These are phyloP conservation scores for Fusarium austroafricanum DNA, from an alignment of 2,329 filamentous ascomycete genomes.

Conservation along the genomic window DNA sequence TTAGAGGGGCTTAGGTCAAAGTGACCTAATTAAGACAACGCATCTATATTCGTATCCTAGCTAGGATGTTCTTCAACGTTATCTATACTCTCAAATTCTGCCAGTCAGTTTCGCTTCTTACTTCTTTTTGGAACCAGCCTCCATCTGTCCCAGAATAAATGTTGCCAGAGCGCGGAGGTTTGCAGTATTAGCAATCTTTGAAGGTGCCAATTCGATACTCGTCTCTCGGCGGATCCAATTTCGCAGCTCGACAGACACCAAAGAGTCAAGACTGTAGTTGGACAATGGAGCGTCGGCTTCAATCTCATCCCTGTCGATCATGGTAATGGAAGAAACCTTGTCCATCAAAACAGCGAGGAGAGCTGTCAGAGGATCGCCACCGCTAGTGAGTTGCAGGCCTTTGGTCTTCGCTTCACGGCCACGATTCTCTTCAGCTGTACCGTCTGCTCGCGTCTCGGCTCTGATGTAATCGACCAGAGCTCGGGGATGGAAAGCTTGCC, in stretches of 20 bases:
- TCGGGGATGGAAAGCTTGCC: neutral
- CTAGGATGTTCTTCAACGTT: no score
- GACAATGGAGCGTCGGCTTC: constrained; percentile 1
- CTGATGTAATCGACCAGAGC: neutral
- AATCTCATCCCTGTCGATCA: constrained; percentile 26
- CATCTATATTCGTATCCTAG: no score
- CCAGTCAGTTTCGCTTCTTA: neutral
- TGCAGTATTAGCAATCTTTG: neutral
- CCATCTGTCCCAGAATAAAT: neutral
- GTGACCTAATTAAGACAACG: no score
- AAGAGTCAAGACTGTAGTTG: constrained; percentile 19
- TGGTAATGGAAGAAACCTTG: constrained; percentile 27
- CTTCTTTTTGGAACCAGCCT: neutral
- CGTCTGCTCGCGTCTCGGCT: neutral
- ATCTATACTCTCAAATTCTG: neutral
- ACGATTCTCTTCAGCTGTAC: neutral
- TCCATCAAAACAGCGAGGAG: no score
- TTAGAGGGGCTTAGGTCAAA: no score
- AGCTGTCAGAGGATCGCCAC: no score
- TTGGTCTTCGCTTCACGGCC: neutral
- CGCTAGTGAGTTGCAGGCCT: no score
- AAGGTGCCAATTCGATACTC: neutral
- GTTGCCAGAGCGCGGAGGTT: neutral
- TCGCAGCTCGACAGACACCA: constrained; percentile 25
- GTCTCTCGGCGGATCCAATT: constrained; percentile 28